Conservation (phyloP, 2,329 filamentous ascomycete species). For the Cladosporium sp. region DNA sequence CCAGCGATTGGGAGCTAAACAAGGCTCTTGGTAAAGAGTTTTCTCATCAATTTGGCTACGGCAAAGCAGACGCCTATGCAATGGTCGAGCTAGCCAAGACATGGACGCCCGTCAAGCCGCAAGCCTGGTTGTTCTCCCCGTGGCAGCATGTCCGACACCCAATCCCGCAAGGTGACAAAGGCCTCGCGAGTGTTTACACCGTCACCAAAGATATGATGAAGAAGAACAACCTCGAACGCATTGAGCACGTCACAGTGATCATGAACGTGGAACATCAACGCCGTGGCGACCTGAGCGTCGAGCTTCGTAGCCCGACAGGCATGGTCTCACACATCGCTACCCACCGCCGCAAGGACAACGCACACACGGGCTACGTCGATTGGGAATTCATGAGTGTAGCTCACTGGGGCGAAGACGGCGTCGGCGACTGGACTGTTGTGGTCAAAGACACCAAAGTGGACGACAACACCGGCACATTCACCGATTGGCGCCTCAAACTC, state of each 20-base stretch:
- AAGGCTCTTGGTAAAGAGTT: constrained; percentile 79
- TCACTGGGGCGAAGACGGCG: constrained; percentile 87
- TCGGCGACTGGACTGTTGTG: constrained; percentile 87
- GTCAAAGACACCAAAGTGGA: constrained; percentile 83
- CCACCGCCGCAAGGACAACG: constrained; percentile 65
- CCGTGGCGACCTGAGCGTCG: constrained; percentile 87
- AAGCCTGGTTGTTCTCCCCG: constrained; percentile 89
- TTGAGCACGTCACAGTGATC: constrained; percentile 94
- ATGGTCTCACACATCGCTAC: constrained; percentile 80
- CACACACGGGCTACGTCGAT: constrained; percentile 70
- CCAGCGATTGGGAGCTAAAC: constrained; percentile 71
- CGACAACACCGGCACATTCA: constrained; percentile 69
- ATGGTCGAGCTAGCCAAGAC: constrained; percentile 81
- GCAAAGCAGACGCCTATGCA: constrained; percentile 84
- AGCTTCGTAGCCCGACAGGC: constrained; percentile 78
- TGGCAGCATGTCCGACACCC: constrained; percentile 85
- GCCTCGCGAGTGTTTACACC: constrained; percentile 74
- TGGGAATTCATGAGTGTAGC: constrained; percentile 99
- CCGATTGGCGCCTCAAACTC: constrained; percentile 89
- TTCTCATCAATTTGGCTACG: constrained; percentile 93
- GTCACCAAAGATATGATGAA: constrained; percentile 78
- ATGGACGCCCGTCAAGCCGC: constrained; percentile 87
- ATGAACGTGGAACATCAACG: constrained; percentile 91
- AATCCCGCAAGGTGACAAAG: constrained; percentile 80
- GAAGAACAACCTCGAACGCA: constrained; percentile 73